Percentiles rank a stretch among this genome's conserved stretches.
Conservation (phyloP, 768 basidiomycete species). For the Peribolospora baueri region DNA sequence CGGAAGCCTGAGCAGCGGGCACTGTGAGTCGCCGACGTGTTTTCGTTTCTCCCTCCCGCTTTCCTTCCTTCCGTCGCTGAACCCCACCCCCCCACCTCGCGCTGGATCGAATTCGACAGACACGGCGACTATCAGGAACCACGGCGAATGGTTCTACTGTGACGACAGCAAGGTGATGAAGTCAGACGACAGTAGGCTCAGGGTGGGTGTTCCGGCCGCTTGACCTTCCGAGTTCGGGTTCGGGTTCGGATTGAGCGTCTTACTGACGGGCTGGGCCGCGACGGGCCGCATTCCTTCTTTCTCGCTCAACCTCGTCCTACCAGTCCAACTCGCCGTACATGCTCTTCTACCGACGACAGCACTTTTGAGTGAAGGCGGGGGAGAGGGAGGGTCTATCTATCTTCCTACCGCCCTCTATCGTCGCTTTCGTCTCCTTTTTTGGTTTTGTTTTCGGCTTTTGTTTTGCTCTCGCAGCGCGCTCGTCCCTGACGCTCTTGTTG, state of each 20-base stretch:
- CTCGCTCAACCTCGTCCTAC: too few relatives aligned
- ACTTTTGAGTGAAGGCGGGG: not conserved
- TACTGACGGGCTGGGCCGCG: not conserved
- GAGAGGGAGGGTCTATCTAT: too few relatives aligned
- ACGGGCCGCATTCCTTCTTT: not conserved
- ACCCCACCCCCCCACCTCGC: not conserved
- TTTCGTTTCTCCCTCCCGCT: not conserved
- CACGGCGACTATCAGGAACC: slow-evolving; percentile 70
- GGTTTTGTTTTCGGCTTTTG: too few relatives aligned
- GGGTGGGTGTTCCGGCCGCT: slow-evolving; percentile 15
- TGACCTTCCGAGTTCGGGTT: slow-evolving; percentile 7
- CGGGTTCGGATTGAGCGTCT: not conserved
- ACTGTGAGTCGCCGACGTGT: slow-evolving; percentile 38
- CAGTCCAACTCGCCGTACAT: slow-evolving; percentile 17
- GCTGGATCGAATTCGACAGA: slow-evolving; percentile 27
- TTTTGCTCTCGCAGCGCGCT: too few relatives aligned
- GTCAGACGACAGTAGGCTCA: slow-evolving; percentile 56
- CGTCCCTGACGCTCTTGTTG: too few relatives aligned
- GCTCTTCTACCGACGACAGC: slow-evolving; percentile 15
- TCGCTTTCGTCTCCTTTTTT: too few relatives aligned
- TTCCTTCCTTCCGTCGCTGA: not conserved
- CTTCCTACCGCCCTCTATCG: too few relatives aligned
- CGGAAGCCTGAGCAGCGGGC: slow-evolving; percentile 78
- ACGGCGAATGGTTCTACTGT: slow-evolving; percentile 74
- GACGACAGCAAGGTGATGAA: slow-evolving; percentile 69